These are phyloP conservation scores for Apophysomyces variabilis DNA, from an alignment of 371 early-diverging fungal species.

Conservation along the genomic window DNA sequence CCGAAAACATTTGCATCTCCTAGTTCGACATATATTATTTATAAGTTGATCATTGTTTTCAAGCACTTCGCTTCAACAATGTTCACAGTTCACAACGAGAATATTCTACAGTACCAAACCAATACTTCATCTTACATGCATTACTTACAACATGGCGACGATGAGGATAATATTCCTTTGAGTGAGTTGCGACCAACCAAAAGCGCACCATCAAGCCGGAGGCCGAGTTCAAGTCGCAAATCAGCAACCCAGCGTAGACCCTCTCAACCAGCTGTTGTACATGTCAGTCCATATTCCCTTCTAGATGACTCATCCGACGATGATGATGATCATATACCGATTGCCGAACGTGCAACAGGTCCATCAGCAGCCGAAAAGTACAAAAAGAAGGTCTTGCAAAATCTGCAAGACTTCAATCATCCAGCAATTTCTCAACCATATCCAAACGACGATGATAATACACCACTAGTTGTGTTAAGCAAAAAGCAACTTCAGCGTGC, in stretches of 20 bases:
- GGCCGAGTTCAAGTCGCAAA: slow-evolving; percentile 1
- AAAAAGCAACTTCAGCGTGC: not conserved
- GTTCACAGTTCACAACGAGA: not conserved
- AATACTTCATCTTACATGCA: not conserved
- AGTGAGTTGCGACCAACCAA: not conserved
- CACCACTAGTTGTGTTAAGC: not conserved
- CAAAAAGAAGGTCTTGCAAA: not conserved
- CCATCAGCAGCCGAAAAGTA: slow-evolving; percentile 5
- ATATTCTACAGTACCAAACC: not conserved
- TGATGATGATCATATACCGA: slow-evolving; percentile 4
- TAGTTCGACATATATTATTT: too few species aligned
- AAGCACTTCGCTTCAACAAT: too few species aligned
- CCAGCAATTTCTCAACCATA: not conserved
- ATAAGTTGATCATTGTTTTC: too few species aligned
- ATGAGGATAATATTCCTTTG: slow-evolving; percentile 1
- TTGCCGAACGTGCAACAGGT: not conserved
- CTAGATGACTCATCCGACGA: slow-evolving; percentile 1
- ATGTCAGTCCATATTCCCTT: not conserved
- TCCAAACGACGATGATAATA: not conserved
- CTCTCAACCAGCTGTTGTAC: not conserved
- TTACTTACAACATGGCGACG: not conserved
- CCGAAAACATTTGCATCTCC: too few species aligned
- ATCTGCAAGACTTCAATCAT: not conserved
- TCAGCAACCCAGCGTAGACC: not conserved
- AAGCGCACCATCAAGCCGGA: slow-evolving; percentile 3